Conservation (phyloP, 2,329 filamentous ascomycete genomes). For the Penicillium frequentans region DNA sequence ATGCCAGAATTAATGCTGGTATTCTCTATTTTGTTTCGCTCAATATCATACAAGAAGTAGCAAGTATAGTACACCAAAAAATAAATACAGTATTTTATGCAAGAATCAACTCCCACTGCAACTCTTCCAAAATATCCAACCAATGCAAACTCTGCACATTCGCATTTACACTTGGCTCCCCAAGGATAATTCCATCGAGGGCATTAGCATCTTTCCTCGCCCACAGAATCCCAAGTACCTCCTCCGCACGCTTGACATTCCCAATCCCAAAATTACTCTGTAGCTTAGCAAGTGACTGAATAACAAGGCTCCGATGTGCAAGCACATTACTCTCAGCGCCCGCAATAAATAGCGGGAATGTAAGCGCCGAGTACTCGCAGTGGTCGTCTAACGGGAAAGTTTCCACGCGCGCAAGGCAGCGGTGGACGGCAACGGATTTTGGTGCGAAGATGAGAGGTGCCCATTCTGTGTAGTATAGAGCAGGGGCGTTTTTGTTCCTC, state of each 20-base stretch:
- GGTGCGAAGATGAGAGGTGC: slow-evolving; percentile 24
- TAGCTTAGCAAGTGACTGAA: slow-evolving; percentile 27
- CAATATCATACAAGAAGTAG: not conserved
- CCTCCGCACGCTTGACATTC: slow-evolving; percentile 35
- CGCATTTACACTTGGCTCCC: not conserved
- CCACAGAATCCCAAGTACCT: slow-evolving; percentile 32
- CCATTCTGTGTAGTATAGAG: slow-evolving; percentile 3
- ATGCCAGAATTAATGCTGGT: not conserved
- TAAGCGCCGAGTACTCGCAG: slow-evolving; percentile 39
- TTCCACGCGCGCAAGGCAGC: slow-evolving; percentile 27
- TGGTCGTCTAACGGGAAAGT: slow-evolving; percentile 31
- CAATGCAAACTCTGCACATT: slow-evolving; percentile 23
- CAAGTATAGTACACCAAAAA: not conserved
- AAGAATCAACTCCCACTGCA: slow-evolving; percentile 36
- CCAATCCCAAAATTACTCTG: slow-evolving; percentile 38
- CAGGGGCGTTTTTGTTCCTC: not conserved
- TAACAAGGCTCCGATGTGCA: slow-evolving; percentile 25
- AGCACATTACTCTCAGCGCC: slow-evolving; percentile 31
- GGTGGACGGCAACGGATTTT: slow-evolving; percentile 29
- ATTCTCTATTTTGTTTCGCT: not conserved
- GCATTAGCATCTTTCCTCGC: slow-evolving; percentile 15
- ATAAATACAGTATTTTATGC: slow-evolving; percentile 14
- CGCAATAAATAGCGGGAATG: slow-evolving; percentile 39
- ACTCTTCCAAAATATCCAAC: slow-evolving; percentile 32
- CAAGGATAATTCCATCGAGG: not conserved